These are phyloP conservation scores for Trichophyton verrucosum DNA, from an alignment of 2,329 filamentous ascomycete species.

Conservation along the genomic window DNA sequence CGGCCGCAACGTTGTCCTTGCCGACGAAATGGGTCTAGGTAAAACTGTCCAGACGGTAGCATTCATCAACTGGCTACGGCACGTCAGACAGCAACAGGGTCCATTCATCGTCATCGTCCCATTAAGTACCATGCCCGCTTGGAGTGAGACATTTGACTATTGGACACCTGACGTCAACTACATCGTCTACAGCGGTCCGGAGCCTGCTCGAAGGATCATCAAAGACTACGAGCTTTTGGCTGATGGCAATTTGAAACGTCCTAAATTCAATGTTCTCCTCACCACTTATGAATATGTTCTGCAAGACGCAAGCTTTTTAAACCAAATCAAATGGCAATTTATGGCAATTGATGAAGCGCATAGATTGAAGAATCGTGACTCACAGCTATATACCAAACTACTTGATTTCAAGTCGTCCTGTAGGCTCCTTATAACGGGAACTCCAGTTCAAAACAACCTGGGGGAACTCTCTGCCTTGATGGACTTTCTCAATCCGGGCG, in stretches of 20 bases:
- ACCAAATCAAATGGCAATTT: slow-evolving; percentile 92
- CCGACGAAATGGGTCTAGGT: slow-evolving; percentile 96
- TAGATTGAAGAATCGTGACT: slow-evolving; percentile 89
- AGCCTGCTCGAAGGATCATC: slow-evolving; percentile 74
- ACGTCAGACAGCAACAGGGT: slow-evolving; percentile 78
- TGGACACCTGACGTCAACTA: slow-evolving; percentile 97
- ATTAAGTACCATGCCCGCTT: slow-evolving; percentile 90
- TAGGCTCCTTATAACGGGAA: slow-evolving; percentile 88
- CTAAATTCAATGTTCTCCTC: slow-evolving; percentile 94
- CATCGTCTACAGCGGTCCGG: slow-evolving; percentile 87
- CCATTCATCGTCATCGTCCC: slow-evolving; percentile 96
- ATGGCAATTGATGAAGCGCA: slow-evolving; percentile 95
- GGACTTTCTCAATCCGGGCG: slow-evolving; percentile 94
- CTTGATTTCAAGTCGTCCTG: slow-evolving; percentile 77
- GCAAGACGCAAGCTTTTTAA: slow-evolving; percentile 69
- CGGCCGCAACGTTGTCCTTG: slow-evolving; percentile 88
- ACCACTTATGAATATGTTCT: slow-evolving; percentile 97
- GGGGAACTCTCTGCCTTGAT: slow-evolving; percentile 84
- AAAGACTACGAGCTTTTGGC: slow-evolving; percentile 79
- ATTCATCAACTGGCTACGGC: slow-evolving; percentile 92
- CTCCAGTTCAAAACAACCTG: slow-evolving; percentile 92
- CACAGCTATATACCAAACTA: slow-evolving; percentile 77
- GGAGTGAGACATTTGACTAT: slow-evolving; percentile 93
- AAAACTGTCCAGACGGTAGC: slow-evolving; percentile 97
- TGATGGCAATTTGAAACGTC: slow-evolving; percentile 73